Evolutionary conservation across 2,329 filamentous ascomycete genomes (phyloP).

Genomic region (Phialophora expanda): DNA sequence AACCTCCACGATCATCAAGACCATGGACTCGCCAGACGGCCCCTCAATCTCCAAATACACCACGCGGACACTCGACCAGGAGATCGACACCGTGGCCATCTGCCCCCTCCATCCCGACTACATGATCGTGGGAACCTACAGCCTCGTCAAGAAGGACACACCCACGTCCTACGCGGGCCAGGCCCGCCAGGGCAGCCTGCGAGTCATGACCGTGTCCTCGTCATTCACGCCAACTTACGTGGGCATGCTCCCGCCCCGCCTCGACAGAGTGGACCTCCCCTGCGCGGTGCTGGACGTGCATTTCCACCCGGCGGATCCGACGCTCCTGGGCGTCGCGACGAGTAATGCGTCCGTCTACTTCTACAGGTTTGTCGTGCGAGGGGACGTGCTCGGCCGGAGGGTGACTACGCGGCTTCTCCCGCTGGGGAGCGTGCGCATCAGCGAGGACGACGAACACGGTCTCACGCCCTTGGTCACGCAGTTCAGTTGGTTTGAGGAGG

Average conservation of each 20-base stretch:
- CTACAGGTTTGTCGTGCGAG: conserved; percentile 51
- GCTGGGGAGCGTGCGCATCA: conserved; percentile 36
- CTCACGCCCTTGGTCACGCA: conserved; percentile 34
- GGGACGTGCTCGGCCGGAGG: conserved; percentile 32
- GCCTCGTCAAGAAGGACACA: conserved; percentile 29
- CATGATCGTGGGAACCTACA: conserved; percentile 39
- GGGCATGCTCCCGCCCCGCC: conserved; percentile 29
- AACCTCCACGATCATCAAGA: conserved; percentile 8
- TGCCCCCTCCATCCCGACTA: conserved; percentile 34
- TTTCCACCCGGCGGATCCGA: conserved; percentile 66
- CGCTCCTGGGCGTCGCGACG: conserved; percentile 73
- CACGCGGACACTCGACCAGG: conserved; percentile 30
- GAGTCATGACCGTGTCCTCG: conserved; percentile 29
- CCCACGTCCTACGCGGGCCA: conserved; percentile 24
- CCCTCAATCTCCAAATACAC: conserved; percentile 22
- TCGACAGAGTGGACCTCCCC: conserved; percentile 40
- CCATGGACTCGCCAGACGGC: neutral
- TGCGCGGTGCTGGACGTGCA: conserved; percentile 85
- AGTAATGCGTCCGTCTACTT: conserved; percentile 75
- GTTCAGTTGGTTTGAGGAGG: conserved; percentile 35
- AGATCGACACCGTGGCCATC: conserved; percentile 36
- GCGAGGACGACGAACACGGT: conserved; percentile 28
- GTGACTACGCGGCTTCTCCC: conserved; percentile 50
- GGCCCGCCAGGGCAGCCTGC: conserved; percentile 31
- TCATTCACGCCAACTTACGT: conserved; percentile 24